Percentiles rank a stretch among this genome's conserved stretches.
phyloP scores from a whole-genome alignment of 805 yeast species.

The Lachancea kluyveri region DNA sequence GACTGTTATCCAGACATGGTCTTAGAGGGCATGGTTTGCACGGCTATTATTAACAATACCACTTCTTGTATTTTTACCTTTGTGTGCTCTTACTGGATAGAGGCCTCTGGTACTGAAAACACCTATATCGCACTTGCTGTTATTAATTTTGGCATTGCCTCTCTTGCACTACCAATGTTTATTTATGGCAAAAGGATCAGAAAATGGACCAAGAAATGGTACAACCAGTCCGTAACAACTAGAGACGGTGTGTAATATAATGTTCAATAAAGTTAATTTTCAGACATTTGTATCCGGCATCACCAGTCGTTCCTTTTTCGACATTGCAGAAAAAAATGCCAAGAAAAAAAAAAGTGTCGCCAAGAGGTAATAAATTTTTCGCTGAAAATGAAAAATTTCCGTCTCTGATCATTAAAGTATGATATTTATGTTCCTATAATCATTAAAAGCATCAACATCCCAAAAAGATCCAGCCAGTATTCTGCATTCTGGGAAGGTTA shows the following conservation, averaged over 20 bases:
- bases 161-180: constrained; percentile 50
- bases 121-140: constrained; percentile 58
- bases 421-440: no score
- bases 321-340: no score
- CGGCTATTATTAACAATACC: constrained; percentile 54
- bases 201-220: constrained; percentile 50
- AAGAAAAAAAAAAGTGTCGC: no score
- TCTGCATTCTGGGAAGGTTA: no score
- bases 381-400: no score
- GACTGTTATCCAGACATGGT: constrained; percentile 65
- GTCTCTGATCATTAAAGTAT: no score
- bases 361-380: no score
- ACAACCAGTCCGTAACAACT: constrained; percentile 45
- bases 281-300: no score
- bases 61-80: constrained; percentile 64
- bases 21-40: constrained; percentile 67
- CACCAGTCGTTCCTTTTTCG: no score
- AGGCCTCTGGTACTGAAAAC: constrained; percentile 47
- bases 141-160: constrained; percentile 52
- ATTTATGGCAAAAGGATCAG: constrained; percentile 56
- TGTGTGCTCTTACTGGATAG: constrained; percentile 56
- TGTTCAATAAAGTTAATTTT: no score
- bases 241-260: constrained; percentile 40
- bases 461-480: no score
- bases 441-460: no score